Conservation (phyloP, 2,329 filamentous ascomycete species). For the Onygena corvina region DNA sequence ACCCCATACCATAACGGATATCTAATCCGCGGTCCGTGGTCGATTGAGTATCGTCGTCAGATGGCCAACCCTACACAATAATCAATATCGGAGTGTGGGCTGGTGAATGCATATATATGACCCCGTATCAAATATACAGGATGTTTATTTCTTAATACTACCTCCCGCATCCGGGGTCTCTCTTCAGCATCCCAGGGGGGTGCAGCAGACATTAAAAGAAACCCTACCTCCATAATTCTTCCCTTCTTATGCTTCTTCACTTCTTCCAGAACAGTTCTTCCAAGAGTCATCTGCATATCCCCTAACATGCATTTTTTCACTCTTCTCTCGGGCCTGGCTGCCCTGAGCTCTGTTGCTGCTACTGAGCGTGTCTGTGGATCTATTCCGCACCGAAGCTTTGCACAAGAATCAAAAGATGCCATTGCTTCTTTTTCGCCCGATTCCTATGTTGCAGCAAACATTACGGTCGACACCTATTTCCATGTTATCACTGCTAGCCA, state of each 20-base stretch:
- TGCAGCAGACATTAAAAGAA: no score
- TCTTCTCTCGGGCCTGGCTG: constrained; percentile 7
- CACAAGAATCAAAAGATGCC: not conserved
- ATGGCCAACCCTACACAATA: not conserved
- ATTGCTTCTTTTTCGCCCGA: not conserved
- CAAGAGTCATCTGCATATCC: no score
- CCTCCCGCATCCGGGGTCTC: no score
- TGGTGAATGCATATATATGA: no score
- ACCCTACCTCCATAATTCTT: not conserved
- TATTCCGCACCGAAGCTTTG: constrained; percentile 7
- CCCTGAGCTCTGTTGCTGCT: constrained; percentile 8
- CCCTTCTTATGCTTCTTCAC: not conserved
- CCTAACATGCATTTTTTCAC: constrained; percentile 9
- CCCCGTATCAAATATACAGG: no score
- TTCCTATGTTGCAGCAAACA: constrained; percentile 9
- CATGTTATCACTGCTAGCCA: constrained; percentile 34
- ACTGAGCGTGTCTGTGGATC: not conserved
- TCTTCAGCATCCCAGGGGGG: no score
- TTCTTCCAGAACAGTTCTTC: no score
- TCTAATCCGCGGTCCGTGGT: no score
- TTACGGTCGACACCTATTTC: constrained; percentile 34
- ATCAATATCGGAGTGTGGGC: not conserved
- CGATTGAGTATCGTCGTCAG: no score
- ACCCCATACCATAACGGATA: not conserved
- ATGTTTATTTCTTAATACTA: not conserved